Evolutionary conservation across 164 flowering plant genomes (phyloP).

Genomic region (Piper betle): DNA sequence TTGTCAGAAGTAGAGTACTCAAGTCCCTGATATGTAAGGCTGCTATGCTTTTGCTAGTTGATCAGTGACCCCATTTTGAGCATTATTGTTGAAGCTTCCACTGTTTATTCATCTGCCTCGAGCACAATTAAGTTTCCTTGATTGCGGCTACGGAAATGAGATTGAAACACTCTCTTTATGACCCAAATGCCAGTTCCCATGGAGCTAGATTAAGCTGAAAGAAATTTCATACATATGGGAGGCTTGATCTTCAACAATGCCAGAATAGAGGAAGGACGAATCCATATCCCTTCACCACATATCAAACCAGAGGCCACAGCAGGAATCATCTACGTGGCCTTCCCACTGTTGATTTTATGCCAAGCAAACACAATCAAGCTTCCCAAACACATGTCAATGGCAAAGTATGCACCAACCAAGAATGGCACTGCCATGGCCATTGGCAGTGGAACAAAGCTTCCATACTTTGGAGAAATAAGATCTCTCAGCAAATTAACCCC

Average conservation of each 20-base stretch:
- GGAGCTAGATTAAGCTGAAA: slow-evolving; percentile 4
- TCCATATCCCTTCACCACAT: slow-evolving; percentile 29
- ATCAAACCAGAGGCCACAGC: slow-evolving; percentile 40
- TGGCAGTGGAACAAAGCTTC: slow-evolving; percentile 70
- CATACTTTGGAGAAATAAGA: slow-evolving; percentile 27
- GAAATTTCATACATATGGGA: slow-evolving; percentile 60
- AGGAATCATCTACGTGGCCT: slow-evolving; percentile 46
- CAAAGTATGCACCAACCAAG: slow-evolving; percentile 76
- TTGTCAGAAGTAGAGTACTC: neutral
- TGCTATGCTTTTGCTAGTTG: neutral
- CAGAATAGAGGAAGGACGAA: slow-evolving; percentile 22
- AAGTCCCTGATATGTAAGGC: neutral
- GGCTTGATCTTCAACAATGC: slow-evolving; percentile 20
- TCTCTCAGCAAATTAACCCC: slow-evolving; percentile 54
- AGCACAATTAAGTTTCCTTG: neutral
- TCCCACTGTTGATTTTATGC: slow-evolving; percentile 37
- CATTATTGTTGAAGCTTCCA: too few relatives aligned
- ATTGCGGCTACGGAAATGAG: neutral
- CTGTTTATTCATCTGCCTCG: neutral
- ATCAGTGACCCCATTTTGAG: neutral
- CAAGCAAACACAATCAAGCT: slow-evolving; percentile 70
- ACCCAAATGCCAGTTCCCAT: neutral
- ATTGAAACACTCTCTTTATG: neutral
- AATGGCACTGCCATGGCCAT: slow-evolving; percentile 99
- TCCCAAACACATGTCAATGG: slow-evolving; percentile 92